Conservation (phyloP, 139 green algal species). For the Trebouxia sp. region DNA sequence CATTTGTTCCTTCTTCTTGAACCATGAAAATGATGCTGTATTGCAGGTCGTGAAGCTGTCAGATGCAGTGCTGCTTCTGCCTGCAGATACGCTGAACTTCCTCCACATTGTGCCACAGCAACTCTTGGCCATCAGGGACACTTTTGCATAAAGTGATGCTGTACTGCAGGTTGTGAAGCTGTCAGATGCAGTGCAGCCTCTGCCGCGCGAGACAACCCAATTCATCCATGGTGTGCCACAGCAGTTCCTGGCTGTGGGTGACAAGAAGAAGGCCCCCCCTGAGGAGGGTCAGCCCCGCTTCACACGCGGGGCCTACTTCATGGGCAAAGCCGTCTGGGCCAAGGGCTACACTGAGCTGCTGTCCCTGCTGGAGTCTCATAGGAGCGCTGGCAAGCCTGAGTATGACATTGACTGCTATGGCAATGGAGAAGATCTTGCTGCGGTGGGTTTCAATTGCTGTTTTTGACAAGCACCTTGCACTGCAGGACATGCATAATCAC, state of each 20-base stretch:
- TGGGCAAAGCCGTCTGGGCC: conserved; percentile 94
- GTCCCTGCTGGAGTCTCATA: conserved; percentile 75
- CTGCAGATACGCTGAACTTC: conserved; percentile 92
- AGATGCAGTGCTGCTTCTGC: no score
- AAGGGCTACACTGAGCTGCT: conserved; percentile 99
- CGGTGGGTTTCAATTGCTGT: conserved; percentile 36
- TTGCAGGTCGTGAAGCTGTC: no score
- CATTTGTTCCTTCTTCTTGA: no score
- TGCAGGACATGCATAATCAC: background rate
- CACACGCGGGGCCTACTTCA: conserved; percentile 90
- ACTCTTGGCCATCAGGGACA: conserved; percentile 87
- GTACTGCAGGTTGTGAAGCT: conserved; percentile 91
- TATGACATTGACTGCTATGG: conserved; percentile 91
- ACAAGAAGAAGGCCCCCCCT: conserved; percentile 44
- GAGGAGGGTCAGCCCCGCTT: conserved; percentile 32
- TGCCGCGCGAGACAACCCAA: conserved; percentile 85
- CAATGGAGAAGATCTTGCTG: conserved; percentile 84
- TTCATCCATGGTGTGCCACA: conserved; percentile 96
- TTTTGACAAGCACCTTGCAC: background rate
- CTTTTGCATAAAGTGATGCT: no score
- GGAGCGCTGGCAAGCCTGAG: conserved; percentile 47
- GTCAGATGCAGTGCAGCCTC: conserved; percentile 91
- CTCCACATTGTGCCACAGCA: conserved; percentile 92
- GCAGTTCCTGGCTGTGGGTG: conserved; percentile 85
- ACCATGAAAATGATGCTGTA: no score